Conservation (phyloP, 371 early-diverging fungal genomes). For the Homolaphlyctis polyrhiza region DNA sequence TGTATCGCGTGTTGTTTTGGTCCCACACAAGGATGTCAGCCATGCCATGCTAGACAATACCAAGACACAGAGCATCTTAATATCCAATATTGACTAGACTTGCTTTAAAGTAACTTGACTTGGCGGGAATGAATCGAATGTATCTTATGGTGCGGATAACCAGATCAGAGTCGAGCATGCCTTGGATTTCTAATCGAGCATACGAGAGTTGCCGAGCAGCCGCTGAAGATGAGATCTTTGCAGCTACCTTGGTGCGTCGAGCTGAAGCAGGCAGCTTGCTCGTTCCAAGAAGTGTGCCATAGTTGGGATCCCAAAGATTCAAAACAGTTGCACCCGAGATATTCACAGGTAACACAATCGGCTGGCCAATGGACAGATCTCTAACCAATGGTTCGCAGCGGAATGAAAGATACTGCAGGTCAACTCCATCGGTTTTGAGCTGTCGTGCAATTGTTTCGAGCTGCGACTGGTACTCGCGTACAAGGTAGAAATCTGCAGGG, state of each 20-base stretch:
- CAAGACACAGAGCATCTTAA: neutral
- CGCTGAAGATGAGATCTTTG: neutral
- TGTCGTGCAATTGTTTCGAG: conserved; percentile 9
- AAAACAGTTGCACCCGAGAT: neutral
- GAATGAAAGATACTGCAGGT: neutral
- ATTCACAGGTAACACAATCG: neutral
- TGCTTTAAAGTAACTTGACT: neutral
- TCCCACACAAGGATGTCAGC: neutral
- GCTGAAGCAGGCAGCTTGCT: neutral
- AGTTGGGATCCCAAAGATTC: conserved; percentile 1
- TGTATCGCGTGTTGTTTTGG: neutral
- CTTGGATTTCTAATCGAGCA: neutral
- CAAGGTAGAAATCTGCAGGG: conserved; percentile 8
- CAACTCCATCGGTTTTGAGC: neutral
- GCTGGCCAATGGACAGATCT: neutral
- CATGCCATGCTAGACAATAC: neutral
- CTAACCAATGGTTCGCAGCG: neutral
- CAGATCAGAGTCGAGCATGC: neutral
- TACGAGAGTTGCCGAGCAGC: neutral
- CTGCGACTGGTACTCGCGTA: conserved; percentile 2
- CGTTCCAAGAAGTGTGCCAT: neutral
- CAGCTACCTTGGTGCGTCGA: neutral
- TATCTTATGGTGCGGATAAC: neutral
- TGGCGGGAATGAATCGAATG: neutral
- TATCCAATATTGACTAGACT: conserved; percentile 6